phyloP scores from a whole-genome alignment of 208 protist species.

The Crithidia sp. region DNA sequence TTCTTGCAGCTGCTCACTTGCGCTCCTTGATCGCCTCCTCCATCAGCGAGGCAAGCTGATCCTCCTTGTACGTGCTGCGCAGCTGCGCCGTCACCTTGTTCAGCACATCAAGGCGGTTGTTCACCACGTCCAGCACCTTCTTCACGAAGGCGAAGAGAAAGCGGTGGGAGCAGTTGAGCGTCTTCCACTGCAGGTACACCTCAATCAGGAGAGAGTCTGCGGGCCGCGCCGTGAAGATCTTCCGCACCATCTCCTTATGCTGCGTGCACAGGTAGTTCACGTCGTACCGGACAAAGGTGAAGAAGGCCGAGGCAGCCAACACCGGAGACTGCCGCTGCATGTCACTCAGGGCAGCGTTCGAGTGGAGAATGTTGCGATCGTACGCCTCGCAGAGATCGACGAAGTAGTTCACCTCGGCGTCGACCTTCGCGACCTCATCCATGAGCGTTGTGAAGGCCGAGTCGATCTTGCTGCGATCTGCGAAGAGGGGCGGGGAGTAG shows the following conservation, averaged over 20 bases:
- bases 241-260: constrained; percentile 71
- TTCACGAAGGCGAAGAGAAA: constrained; percentile 61
- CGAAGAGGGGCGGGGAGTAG: constrained; percentile 62
- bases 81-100: constrained; percentile 54
- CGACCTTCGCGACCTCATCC: constrained; percentile 26
- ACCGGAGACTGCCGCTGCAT: constrained; percentile 34
- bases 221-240: constrained; percentile 50
- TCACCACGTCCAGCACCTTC: constrained; percentile 36
- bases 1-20: constrained; percentile 3
- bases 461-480: constrained; percentile 27
- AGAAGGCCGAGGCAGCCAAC: constrained; percentile 64
- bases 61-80: constrained; percentile 43
- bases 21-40: constrained; percentile 46
- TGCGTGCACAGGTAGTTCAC: constrained; percentile 58
- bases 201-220: constrained; percentile 61
- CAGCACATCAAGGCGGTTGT: constrained; percentile 41
- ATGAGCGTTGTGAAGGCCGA: constrained; percentile 25
- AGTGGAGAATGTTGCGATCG: constrained; percentile 33
- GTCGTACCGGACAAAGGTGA: constrained; percentile 86
- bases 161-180: constrained; percentile 54
- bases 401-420: constrained; percentile 71
- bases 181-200: constrained; percentile 76
- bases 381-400: constrained; percentile 53
- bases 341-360: constrained; percentile 31
- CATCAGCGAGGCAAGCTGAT: constrained; percentile 30